Conservation (phyloP, 805 yeast species). For the Candida argentea region DNA sequence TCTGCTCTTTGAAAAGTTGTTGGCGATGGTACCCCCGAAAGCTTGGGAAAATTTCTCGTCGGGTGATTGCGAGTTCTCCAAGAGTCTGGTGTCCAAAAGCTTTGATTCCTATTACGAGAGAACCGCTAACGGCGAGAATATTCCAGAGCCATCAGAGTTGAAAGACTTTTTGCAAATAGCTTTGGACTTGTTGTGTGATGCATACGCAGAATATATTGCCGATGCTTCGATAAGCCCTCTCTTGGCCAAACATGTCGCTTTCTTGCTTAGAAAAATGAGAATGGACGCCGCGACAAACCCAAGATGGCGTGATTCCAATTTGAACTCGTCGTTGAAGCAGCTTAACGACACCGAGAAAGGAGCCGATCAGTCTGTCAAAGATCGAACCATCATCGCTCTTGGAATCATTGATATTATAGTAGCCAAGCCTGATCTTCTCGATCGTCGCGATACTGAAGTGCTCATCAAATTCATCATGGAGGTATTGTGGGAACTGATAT, state of each 20-base stretch:
- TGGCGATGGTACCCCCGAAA: conserved; percentile 52
- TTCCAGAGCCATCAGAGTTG: background rate
- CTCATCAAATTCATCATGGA: conserved; percentile 32
- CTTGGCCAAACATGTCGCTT: conserved; percentile 12
- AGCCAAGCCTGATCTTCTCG: conserved; percentile 19
- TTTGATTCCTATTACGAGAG: conserved; percentile 1
- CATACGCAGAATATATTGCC: conserved; percentile 10
- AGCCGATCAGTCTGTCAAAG: conserved; percentile 2
- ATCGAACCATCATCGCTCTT: conserved; percentile 25
- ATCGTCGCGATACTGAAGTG: conserved; percentile 22
- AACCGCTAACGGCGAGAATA: background rate
- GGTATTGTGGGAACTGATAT: conserved; percentile 46
- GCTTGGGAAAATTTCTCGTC: conserved; percentile 27
- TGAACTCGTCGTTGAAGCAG: background rate
- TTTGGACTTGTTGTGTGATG: conserved; percentile 6
- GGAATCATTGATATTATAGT: conserved; percentile 33
- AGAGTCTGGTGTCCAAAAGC: background rate
- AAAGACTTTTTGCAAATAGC: background rate
- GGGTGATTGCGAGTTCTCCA: conserved; percentile 1
- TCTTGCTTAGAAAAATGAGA: conserved; percentile 6
- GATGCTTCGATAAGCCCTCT: conserved; percentile 7
- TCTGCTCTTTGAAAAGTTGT: conserved; percentile 28
- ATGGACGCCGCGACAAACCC: background rate
- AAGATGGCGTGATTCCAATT: too few relatives aligned
- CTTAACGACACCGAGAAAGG: background rate